Base-by-base conservation (phyloP, 2,329 filamentous ascomycete species). In the Drechmeria coniospora region DNA sequence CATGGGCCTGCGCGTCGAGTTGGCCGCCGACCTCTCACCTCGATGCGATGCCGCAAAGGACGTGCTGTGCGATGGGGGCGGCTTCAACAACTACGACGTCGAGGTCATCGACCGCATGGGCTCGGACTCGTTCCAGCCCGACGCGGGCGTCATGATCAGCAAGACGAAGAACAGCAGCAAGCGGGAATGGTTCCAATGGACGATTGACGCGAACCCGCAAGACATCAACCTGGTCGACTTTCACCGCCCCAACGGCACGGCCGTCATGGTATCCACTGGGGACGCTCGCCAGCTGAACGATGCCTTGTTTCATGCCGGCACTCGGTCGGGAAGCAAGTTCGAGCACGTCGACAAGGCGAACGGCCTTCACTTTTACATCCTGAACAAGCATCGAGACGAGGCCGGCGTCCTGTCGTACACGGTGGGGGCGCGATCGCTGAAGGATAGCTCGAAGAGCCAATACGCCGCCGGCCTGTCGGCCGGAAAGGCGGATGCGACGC, bases 61-160 rank as follows among this genome's bases (percentile, higher is more conserved):
- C 26, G 46, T 58, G 0, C 42, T 61, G n/a, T 68, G 63, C 40
- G 63, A 68, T 30, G 63, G 63, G 14, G 56, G 63, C 7, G 42
- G 49, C 18, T 68, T 61, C 46, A 50, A 65, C 38, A 56, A 56
- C 36, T 68, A 68, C 42, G 61, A 65, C 23, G 16, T 68, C 15
- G 63, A 68, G 35, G 62, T 68, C 3, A 45, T 68, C 17, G 62
- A 66, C 39, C 57, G 63, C 26, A 64, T 67, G 57, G 64, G 64
- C 10, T 51, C 62, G 5, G 64, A 68, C 39, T 59, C 55, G 3
- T 68, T 68, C 48, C 51, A 54, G 15, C 56, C 63, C 0, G 64
- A 68, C 34, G 51, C 54, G 0, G 64, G 63, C 6, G 64, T 68
- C 25, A 55, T 66, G 53, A 57, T 68, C 27, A 61, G 54, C 50